Conservation (phyloP, 495 filamentous ascomycete genomes). For the Achaetomiella virescens region DNA sequence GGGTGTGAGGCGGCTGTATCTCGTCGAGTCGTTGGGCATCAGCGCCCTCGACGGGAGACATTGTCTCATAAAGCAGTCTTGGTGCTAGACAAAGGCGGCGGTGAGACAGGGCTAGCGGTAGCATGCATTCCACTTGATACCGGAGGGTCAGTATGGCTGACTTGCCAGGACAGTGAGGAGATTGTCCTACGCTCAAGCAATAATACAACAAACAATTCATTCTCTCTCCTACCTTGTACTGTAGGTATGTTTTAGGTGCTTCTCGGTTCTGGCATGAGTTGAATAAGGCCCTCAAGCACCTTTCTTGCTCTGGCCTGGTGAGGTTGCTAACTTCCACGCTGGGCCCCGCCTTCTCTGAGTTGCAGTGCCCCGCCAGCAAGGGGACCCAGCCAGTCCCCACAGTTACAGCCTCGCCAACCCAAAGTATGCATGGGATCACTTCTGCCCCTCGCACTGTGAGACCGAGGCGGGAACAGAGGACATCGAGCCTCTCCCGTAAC, state of each 20-base stretch:
- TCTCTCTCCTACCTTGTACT: too few relatives aligned
- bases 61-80: neutral
- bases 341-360: neutral
- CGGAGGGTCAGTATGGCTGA: neutral
- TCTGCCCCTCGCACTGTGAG: constrained; percentile 6
- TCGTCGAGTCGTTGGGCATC: neutral
- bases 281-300: too few relatives aligned
- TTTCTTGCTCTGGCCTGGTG: too few relatives aligned
- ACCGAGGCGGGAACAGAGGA: neutral
- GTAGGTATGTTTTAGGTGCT: too few relatives aligned
- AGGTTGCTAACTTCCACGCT: too few relatives aligned
- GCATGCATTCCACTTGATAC: constrained; percentile 3
- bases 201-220: too few relatives aligned
- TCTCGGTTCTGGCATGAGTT: too few relatives aligned
- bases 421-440: neutral
- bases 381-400: neutral
- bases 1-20: neutral
- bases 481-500: too few relatives aligned
- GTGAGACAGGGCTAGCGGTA: constrained; percentile 10
- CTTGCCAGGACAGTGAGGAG: neutral
- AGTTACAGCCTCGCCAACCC: neutral
- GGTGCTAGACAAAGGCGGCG: constrained; percentile 1
- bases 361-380: constrained; percentile 7
- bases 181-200: too few relatives aligned
- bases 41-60: constrained; percentile 2